Base-by-base conservation (phyloP, 352 stramenopile genomes). In the Pythium rhizo-oryzae region DNA sequence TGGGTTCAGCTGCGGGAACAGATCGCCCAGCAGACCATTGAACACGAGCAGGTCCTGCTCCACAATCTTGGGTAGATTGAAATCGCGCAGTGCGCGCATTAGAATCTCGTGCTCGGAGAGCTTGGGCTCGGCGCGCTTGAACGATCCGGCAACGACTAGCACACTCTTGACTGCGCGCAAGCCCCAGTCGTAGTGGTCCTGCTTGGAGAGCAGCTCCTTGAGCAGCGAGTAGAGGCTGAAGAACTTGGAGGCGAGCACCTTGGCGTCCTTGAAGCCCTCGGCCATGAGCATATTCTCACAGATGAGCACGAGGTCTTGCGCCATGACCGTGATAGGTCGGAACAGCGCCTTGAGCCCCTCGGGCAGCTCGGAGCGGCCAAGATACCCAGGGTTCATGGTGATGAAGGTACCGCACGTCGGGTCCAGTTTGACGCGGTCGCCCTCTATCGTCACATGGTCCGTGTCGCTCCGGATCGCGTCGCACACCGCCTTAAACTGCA, bases 201-300 rank as follows among this genome's bases (percentile, higher is more conserved):
- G 92, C 67, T 98, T 97, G 2, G 90, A 97, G 0, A 99, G 79
- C 21, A 99, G 77, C 66, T 98, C 93, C 44, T 91, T 83, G 13
- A 98, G 78, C 28, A 98, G 77, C 37, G 91, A 96, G 69, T 98
- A 99, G 7, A 99, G 73, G 51, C 91, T 96, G 64, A 97, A 98
- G 52, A 99, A 98, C 72, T 99, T 99, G 47, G 90, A 93, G 6
- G 96, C 95, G 6, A 99, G 79, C 16, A 91, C 55, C 67, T 98
- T 98, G 9, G 94, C 93, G 49, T 97, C 82, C 62, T 91, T 85
- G 70, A 99, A 99, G 3, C 96, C 96, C 69, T 98, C 91, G 16
- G 93, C 94, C 94, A 99, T 98, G 18, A 99, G 83, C 92, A 99
- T 98, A 65, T 98, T 99, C 77, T 99, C 96, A 62, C 92, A 98